phyloP scores from a whole-genome alignment of 2,329 filamentous ascomycete species.

The Cytospora leucostoma region DNA sequence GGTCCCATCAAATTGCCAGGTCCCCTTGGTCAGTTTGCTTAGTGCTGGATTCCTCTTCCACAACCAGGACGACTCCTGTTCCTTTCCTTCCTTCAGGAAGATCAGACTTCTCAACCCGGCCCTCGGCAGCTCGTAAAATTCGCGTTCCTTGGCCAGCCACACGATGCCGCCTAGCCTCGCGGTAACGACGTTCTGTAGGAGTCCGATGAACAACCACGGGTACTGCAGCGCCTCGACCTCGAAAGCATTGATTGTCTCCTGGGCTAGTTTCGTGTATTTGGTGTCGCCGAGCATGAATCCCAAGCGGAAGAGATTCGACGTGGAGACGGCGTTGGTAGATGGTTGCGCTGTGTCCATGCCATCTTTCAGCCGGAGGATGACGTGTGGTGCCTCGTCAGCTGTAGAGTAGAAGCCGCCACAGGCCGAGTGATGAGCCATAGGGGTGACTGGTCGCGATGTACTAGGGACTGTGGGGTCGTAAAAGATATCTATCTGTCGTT shows the following conservation, averaged over 20 bases:
- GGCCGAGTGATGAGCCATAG: slow-evolving; percentile 37
- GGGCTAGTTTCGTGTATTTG: slow-evolving; percentile 64
- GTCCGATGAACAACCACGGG: slow-evolving; percentile 83
- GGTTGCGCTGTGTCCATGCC: slow-evolving; percentile 93
- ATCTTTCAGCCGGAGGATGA: slow-evolving; percentile 86
- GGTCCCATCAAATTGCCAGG: slow-evolving; percentile 31
- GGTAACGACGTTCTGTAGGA: slow-evolving; percentile 75
- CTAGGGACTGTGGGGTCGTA: slow-evolving; percentile 60
- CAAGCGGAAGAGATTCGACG: slow-evolving; percentile 82
- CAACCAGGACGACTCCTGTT: slow-evolving; percentile 27
- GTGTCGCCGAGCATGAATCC: slow-evolving; percentile 68
- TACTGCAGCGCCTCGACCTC: slow-evolving; percentile 91
- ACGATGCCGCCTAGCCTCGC: slow-evolving; percentile 67
- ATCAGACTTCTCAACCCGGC: slow-evolving; percentile 36
- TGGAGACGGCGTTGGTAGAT: slow-evolving; percentile 85
- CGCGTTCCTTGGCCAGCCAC: slow-evolving; percentile 30
- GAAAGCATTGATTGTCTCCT: slow-evolving; percentile 79
- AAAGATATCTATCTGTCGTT: slow-evolving; percentile 74
- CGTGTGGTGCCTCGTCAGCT: slow-evolving; percentile 60
- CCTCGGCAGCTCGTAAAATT: slow-evolving; percentile 33
- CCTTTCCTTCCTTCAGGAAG: slow-evolving; percentile 24
- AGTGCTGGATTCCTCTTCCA: slow-evolving; percentile 31
- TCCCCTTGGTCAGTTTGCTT: slow-evolving; percentile 27
- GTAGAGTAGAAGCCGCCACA: slow-evolving; percentile 75
- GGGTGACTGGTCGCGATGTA: slow-evolving; percentile 38